Conservation (phyloP, 495 filamentous ascomycete species). For the Hypoxylon intermedium region DNA sequence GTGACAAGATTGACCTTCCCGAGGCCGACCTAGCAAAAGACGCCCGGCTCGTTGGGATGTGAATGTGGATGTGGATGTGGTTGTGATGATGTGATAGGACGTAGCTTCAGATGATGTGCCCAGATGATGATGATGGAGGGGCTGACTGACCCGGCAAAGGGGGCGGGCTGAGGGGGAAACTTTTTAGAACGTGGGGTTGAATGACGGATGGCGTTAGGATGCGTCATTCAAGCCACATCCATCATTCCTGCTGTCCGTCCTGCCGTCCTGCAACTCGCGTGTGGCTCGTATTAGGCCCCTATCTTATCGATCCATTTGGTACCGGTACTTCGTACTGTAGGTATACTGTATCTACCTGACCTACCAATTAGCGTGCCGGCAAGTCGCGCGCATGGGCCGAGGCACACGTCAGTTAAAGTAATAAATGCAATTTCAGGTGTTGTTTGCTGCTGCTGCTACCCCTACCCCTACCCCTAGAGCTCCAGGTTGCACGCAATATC, state of each 20-base stretch:
- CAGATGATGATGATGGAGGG: slow-evolving; percentile 4
- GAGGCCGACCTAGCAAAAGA: slow-evolving; percentile 4
- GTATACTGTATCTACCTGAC: no score
- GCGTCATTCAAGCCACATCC: slow-evolving; percentile 43
- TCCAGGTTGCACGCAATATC: slow-evolving; percentile 3
- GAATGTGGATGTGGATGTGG: neutral
- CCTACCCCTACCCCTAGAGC: no score
- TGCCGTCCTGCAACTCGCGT: no score
- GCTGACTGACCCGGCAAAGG: slow-evolving; percentile 15
- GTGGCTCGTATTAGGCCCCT: slow-evolving; percentile 22
- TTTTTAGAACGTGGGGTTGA: slow-evolving; percentile 21
- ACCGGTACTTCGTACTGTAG: no score
- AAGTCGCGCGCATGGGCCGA: slow-evolving; percentile 32
- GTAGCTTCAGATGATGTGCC: neutral
- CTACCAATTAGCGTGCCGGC: neutral
- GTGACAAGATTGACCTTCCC: slow-evolving; percentile 23
- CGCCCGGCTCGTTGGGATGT: neutral
- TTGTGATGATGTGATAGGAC: no score
- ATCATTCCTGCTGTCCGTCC: no score
- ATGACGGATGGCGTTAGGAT: neutral
- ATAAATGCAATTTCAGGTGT: slow-evolving; percentile 10
- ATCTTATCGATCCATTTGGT: slow-evolving; percentile 31
- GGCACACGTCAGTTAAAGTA: slow-evolving; percentile 30
- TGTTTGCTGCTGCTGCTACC: no score
- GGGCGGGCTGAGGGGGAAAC: slow-evolving; percentile 10